Conservation (phyloP, 2,329 filamentous ascomycete species). For the Colletotrichum echinochloae region DNA sequence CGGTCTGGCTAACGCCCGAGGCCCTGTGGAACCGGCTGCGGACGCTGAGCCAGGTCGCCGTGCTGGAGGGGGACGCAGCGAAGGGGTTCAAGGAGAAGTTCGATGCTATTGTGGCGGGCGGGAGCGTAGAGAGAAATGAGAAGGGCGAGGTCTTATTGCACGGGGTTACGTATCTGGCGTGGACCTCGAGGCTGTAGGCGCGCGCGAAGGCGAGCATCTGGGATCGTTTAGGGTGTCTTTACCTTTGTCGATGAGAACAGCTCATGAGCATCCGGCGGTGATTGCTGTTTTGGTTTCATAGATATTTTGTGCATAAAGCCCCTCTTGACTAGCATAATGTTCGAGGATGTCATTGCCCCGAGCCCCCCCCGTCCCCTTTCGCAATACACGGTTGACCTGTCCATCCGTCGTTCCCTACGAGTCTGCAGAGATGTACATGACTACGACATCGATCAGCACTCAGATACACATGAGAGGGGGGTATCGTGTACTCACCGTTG, state of each 20-base stretch:
- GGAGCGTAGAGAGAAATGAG: conserved; percentile 68
- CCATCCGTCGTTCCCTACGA: conserved; percentile 48
- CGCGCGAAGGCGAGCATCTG: conserved; percentile 6
- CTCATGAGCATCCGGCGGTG: neutral
- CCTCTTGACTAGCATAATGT: neutral
- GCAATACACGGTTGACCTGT: neutral
- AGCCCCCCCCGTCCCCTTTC: neutral
- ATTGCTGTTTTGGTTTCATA: conserved; percentile 26
- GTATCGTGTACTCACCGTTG: conserved; percentile 74
- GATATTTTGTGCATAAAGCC: conserved; percentile 28
- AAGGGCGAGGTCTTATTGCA: conserved; percentile 73
- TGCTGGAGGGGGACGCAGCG: conserved; percentile 64
- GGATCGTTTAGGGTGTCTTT: neutral
- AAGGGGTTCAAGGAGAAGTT: conserved; percentile 62
- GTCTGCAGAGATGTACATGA: conserved; percentile 79
- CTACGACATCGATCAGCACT: conserved; percentile 52
- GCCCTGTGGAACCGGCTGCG: conserved; percentile 72
- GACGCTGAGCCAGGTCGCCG: conserved; percentile 76
- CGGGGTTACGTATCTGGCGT: conserved; percentile 72
- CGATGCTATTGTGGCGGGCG: conserved; percentile 64
- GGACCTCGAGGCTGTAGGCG: conserved; percentile 64
- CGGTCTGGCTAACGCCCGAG: conserved; percentile 68
- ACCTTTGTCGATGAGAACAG: neutral
- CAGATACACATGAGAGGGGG: neutral
- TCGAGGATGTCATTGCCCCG: conserved; percentile 8